Conservation (phyloP, 495 filamentous ascomycete genomes). For the Penicillium atrosanguineum region DNA sequence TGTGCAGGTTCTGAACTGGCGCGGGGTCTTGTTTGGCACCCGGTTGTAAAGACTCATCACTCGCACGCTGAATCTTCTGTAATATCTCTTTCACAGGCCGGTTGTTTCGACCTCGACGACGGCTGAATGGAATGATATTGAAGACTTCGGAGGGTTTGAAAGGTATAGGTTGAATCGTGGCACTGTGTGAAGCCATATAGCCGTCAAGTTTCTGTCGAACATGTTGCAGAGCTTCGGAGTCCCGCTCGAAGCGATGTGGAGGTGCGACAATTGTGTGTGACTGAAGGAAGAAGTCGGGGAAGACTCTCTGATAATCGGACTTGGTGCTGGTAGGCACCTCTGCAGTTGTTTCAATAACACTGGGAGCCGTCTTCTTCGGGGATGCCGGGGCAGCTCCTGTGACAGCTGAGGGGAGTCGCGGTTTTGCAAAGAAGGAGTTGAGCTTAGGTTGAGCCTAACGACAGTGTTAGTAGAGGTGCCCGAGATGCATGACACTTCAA, state of each 20-base stretch:
- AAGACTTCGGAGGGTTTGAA: constrained; percentile 60
- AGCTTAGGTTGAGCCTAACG: constrained; percentile 55
- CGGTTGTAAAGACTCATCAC: constrained; percentile 9
- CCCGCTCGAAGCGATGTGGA: constrained; percentile 49
- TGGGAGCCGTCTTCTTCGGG: constrained; percentile 18
- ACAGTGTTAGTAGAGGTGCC: constrained; percentile 7
- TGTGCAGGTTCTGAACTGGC: constrained; percentile 30
- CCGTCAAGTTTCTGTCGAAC: constrained; percentile 48
- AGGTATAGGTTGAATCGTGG: constrained; percentile 15
- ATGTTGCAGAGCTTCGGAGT: constrained; percentile 51
- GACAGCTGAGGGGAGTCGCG: constrained; percentile 26
- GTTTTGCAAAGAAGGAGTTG: constrained; percentile 61
- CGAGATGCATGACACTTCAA: not conserved
- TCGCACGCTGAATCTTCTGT: constrained; percentile 44
- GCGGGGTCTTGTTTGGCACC: constrained; percentile 6
- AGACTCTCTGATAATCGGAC: constrained; percentile 67
- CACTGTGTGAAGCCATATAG: constrained; percentile 31
- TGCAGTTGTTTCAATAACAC: constrained; percentile 5
- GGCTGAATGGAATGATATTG: constrained; percentile 51
- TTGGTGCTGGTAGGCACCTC: constrained; percentile 21
- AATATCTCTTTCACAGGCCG: constrained; percentile 68
- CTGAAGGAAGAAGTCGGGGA: constrained; percentile 76
- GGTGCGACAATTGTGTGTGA: constrained; percentile 62
- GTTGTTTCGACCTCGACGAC: constrained; percentile 49
- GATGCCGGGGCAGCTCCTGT: constrained; percentile 15